Conservation (phyloP, 2,329 filamentous ascomycete genomes). For the Biscogniauxia sp. region DNA sequence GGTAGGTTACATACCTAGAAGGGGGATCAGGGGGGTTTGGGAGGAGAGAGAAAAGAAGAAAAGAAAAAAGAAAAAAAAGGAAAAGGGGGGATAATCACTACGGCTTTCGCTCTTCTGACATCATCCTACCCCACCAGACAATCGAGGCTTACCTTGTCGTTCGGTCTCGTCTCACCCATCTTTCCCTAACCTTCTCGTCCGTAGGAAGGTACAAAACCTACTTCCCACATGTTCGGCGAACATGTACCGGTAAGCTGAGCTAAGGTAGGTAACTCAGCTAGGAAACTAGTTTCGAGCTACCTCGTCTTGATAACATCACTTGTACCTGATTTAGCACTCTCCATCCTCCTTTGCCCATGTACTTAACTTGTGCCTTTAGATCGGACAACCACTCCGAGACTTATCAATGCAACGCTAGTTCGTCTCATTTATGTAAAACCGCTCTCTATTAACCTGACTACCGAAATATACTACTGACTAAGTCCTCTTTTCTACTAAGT, state of each 20-base stretch:
- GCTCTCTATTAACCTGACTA: neutral
- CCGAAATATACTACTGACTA: neutral
- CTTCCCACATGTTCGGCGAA: too few relatives aligned
- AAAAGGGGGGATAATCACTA: neutral
- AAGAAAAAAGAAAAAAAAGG: too few relatives aligned
- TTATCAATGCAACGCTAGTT: neutral
- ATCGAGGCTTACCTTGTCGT: neutral
- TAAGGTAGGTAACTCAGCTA: neutral
- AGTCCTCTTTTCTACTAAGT: neutral
- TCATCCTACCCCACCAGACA: constrained; percentile 22
- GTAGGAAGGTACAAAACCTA: neutral
- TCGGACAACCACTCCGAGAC: too few relatives aligned
- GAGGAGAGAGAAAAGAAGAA: too few relatives aligned
- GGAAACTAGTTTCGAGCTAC: neutral
- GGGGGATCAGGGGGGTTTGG: too few relatives aligned
- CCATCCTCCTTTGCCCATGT: too few relatives aligned
- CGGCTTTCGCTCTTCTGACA: constrained; percentile 21
- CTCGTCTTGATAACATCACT: too few relatives aligned
- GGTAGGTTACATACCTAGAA: neutral
- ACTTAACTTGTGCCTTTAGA: too few relatives aligned
- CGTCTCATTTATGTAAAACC: neutral
- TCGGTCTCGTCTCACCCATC: neutral
- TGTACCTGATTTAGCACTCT: too few relatives aligned
- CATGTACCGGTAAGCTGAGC: neutral
- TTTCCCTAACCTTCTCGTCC: neutral